These are phyloP conservation scores for Pichia sp. DNA, from an alignment of 1,139 yeast species.

Conservation along the genomic window DNA sequence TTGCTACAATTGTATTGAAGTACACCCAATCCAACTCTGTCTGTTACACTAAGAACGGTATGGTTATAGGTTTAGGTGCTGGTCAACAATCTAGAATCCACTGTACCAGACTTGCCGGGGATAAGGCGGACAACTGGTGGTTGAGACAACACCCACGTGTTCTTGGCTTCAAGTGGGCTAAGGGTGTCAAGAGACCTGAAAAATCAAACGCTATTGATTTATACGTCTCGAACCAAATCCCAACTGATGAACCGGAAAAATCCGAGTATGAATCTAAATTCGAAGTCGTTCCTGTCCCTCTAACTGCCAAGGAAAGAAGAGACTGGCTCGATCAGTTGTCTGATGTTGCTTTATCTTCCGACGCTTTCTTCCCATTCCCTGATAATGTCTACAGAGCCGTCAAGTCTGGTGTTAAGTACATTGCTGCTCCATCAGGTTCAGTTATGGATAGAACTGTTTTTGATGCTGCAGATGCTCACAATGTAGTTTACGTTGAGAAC, in stretches of 20 bases:
- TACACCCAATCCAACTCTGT: constrained; percentile 98
- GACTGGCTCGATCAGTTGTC: constrained; percentile 80
- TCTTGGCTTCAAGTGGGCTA: constrained; percentile 90
- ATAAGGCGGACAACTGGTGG: constrained; percentile 99
- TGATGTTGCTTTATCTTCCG: constrained; percentile 89
- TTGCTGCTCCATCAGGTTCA: constrained; percentile 96
- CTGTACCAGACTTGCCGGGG: constrained; percentile 98
- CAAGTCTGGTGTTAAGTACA: constrained; percentile 88
- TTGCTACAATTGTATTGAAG: constrained; percentile 94
- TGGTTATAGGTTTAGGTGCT: constrained; percentile 98
- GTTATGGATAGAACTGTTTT: constrained; percentile 97
- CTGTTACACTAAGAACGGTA: constrained; percentile 96
- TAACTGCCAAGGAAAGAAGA: constrained; percentile 75
- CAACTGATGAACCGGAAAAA: constrained; percentile 88
- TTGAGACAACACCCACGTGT: constrained; percentile 96
- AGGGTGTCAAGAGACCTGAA: constrained; percentile 97
- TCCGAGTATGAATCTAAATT: constrained; percentile 89
- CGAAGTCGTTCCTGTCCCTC: constrained; percentile 74
- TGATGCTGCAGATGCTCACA: constrained; percentile 88
- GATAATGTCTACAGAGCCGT: constrained; percentile 98
- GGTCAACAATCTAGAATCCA: constrained; percentile 99
- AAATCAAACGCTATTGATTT: constrained; percentile 96
- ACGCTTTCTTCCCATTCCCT: constrained; percentile 99
- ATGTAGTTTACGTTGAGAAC: constrained; percentile 87
- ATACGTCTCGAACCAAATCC: constrained; percentile 86